These are phyloP conservation scores for Eucalyptus microcorys DNA, from an alignment of 345 rosid genomes.

Conservation along the genomic window DNA sequence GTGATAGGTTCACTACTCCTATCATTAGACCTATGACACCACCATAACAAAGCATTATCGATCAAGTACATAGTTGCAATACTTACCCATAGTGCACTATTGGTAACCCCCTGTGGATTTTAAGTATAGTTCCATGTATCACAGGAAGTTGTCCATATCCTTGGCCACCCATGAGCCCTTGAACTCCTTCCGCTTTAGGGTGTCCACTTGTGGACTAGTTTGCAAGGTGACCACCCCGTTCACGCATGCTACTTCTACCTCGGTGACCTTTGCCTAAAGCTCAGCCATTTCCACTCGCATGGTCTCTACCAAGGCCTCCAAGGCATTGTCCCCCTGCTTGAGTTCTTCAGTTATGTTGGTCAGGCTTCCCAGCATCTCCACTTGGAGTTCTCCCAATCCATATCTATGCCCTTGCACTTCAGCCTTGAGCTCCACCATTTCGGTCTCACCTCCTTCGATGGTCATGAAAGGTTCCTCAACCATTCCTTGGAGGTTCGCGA, in stretches of 20 bases:
- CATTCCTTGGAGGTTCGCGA: fast-evolving
- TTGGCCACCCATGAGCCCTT: neutral
- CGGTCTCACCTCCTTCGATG: neutral
- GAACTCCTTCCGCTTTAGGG: neutral
- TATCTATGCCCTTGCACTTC: too few relatives aligned
- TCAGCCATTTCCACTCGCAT: neutral
- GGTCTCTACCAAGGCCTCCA: neutral
- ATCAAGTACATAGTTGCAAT: neutral
- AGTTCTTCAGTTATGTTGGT: neutral
- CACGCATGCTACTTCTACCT: neutral
- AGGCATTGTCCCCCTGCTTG: neutral
- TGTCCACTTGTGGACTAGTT: neutral
- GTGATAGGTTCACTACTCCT: neutral
- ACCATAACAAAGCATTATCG: neutral
- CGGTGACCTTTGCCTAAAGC: neutral
- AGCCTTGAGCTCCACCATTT: neutral
- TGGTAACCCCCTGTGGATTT: fast-evolving
- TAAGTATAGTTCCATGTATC: neutral
- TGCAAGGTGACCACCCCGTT: neutral
- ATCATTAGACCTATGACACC: neutral
- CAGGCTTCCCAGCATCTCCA: neutral
- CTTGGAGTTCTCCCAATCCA: neutral
- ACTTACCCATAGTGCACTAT: neutral
- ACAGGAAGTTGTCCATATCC: neutral
- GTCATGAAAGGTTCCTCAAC: neutral